Evolutionary conservation across 2,329 filamentous ascomycete genomes (phyloP), one percentile per base, ranked within the genome.

Genomic region (Trichoderma lentiforme): DNA sequence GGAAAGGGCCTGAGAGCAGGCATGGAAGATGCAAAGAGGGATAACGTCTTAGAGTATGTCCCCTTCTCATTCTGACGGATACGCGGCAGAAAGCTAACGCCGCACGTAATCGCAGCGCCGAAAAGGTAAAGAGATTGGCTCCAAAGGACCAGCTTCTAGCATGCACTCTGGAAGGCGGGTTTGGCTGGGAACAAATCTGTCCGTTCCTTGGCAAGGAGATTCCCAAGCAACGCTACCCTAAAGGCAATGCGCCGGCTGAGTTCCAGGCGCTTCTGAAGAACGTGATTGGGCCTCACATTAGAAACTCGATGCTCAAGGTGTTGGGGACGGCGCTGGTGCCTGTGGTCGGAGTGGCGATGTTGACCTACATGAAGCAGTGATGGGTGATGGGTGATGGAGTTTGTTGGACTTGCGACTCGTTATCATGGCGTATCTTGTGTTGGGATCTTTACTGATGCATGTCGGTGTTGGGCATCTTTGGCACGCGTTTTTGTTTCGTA

Each of bases 111-210:
- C 24, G 18, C 18, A 81, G 78, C 62, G 76, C 75, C 24, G 71
- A 76, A 61, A 74, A 73, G 32, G 77, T 74, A 5, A 78, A 78
- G 63, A 73, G 69, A 18, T 56, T 77, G 9, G 73, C 78, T 24
- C 80, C 80, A 1, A 64, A 74, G 4, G 77, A 79, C 18, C 74
- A 75, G 36, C 72, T 82, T 26, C 74, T 79, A n/a, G 73, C 75
- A 5, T 73, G 77, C 47, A 79, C 76, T 47, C 75, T 82, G 1
- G 80, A 82, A 70, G 77, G 81, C 51, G 80, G 77, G 2, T 79
- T 81, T 18, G 79, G 79, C 11, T 81, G 80, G 80, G 79, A 81
- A 67, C 72, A 82, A 51, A 78, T 82, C 2, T 82, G 81, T 51
- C 76, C 77, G 2, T 80, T 80, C 63, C 71, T 82, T 1, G 78